A percentile compares a stretch with the other conserved stretches of the same genome.
Evolutionary conservation across 169 alveolate genomes (phyloP).

Genomic region (Eimeria maxima): DNA sequence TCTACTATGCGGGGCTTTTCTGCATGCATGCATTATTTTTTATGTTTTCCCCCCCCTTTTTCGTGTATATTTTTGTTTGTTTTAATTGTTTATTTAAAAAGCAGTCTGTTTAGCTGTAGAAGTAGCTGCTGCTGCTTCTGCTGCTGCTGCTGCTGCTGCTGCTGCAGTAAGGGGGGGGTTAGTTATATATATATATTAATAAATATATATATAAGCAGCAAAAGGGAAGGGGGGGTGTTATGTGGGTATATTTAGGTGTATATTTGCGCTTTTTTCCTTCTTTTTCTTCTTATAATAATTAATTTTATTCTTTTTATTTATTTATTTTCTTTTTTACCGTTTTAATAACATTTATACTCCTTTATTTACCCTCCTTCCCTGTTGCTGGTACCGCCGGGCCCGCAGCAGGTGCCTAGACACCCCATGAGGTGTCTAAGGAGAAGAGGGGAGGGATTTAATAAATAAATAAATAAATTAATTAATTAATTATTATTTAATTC

Average conservation of each 20-base stretch:
- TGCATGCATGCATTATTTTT: background rate
- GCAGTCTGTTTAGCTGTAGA: background rate
- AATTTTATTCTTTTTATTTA: background rate
- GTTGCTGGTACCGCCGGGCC: background rate
- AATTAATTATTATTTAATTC: background rate
- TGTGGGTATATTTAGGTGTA: no score
- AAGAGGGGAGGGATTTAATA: background rate
- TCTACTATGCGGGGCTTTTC: background rate
- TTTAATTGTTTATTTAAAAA: no score
- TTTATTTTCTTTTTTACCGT: background rate
- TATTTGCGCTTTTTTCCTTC: no score
- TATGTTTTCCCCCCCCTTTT: no score
- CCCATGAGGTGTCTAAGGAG: background rate
- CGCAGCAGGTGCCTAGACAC: constrained; percentile 20
- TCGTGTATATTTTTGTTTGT: background rate
- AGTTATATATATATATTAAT: background rate
- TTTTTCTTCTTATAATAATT: background rate
- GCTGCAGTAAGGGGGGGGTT: background rate
- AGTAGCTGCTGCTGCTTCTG: background rate
- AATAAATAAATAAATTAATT: no score
- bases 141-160: no score
- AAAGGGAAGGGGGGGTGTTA: no score
- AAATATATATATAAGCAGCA: no score
- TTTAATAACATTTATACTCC: background rate
- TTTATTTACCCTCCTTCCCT: background rate